Percentiles rank a stretch among this genome's conserved stretches.
Conservation (phyloP, 352 stramenopile genomes). For the Plasmopara viticola region DNA sequence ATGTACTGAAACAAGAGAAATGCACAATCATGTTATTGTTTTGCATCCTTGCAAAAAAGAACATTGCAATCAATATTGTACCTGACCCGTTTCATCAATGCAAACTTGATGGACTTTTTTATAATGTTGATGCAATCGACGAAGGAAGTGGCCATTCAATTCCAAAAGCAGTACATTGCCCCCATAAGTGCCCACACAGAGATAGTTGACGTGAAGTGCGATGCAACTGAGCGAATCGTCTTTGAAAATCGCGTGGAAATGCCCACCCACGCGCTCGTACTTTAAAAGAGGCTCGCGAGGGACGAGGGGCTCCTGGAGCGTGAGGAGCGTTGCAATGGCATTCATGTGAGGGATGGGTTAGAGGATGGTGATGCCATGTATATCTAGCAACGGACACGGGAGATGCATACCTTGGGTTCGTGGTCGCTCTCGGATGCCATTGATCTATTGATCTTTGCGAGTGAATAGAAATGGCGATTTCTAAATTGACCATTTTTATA, state of each 20-base stretch:
- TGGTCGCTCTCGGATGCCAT: too few species aligned
- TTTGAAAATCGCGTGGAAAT: conserved; percentile 84
- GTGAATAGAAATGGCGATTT: too few species aligned
- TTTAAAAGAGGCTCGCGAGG: conserved; percentile 70
- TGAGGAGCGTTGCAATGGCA: too few species aligned
- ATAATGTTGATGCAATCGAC: conserved; percentile 79
- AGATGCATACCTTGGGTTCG: too few species aligned
- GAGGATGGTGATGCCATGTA: too few species aligned
- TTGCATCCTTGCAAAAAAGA: too few species aligned
- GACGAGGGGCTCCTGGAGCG: neutral
- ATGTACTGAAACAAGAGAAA: conserved; percentile 46
- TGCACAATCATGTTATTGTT: conserved; percentile 1
- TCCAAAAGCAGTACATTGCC: conserved; percentile 77
- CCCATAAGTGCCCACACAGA: conserved; percentile 71
- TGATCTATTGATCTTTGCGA: too few species aligned
- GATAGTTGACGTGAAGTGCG: conserved; percentile 73
- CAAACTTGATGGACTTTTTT: conserved; percentile 85
- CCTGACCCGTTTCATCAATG: conserved; percentile 76
- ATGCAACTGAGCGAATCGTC: conserved; percentile 82
- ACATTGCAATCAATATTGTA: conserved; percentile 2
- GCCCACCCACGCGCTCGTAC: conserved; percentile 79
- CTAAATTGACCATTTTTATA: too few species aligned
- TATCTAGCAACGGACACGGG: too few species aligned
- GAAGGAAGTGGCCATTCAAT: conserved; percentile 70
- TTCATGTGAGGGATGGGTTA: too few species aligned